A percentile compares a stretch with the other conserved stretches of the same genome.
Evolutionary conservation across 768 basidiomycete genomes (phyloP).

Genomic region (Coprinellus aureogranulatus): DNA sequence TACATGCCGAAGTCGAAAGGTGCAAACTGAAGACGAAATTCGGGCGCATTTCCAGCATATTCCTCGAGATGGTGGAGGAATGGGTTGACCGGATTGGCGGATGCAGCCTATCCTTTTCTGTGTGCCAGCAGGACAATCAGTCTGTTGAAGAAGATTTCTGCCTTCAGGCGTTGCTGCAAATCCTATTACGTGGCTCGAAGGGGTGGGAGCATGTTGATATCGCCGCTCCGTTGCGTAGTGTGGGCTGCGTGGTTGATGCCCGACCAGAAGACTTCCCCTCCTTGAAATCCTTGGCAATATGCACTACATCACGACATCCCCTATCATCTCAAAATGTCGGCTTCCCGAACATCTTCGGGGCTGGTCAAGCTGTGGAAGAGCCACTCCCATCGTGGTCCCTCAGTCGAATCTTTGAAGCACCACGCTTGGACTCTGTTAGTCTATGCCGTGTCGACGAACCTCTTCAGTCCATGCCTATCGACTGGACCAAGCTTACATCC

Average conservation of each 20-base stretch:
- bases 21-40: slow-evolving; percentile 4
- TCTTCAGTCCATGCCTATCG: not conserved
- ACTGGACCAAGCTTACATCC: not conserved
- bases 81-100: slow-evolving; percentile 13
- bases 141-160: slow-evolving; percentile 3
- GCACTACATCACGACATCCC: slow-evolving; percentile 8
- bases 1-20: not conserved
- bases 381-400: not conserved
- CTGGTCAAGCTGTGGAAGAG: not conserved
- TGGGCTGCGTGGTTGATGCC: not conserved
- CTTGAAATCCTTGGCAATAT: not conserved
- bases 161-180: slow-evolving; percentile 7
- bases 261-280: not conserved
- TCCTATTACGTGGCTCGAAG: slow-evolving; percentile 1
- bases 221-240: slow-evolving; percentile 5
- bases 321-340: not conserved
- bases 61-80: slow-evolving; percentile 4
- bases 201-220: slow-evolving; percentile 14
- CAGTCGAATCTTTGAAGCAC: slow-evolving; percentile 2
- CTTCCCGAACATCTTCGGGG: not conserved
- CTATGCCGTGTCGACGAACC: slow-evolving; percentile 6
- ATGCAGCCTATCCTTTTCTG: slow-evolving; percentile 12
- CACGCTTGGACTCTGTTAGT: not conserved
- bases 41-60: not conserved
- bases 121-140: slow-evolving; percentile 5